phyloP scores from a whole-genome alignment of 1,284 basidiomycete genomes.

The Macrocystidia cucumis region DNA sequence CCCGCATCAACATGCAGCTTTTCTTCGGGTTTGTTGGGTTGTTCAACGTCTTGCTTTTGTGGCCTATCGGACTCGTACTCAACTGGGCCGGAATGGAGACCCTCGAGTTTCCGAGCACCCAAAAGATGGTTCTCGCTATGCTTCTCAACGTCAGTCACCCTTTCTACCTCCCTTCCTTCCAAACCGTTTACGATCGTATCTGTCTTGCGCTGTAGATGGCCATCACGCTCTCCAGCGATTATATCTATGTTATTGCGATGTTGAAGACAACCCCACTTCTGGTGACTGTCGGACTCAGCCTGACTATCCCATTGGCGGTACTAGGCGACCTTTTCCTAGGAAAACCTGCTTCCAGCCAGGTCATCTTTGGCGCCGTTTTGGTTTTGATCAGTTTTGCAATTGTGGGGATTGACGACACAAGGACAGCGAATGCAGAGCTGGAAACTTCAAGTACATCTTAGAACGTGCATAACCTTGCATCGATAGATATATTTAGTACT shows the following conservation, averaged over 20 bases:
- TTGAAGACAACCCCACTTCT: slow-evolving; percentile 93
- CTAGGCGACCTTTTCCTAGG: slow-evolving; percentile 70
- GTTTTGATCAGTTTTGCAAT: slow-evolving; percentile 63
- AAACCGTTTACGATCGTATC: slow-evolving; percentile 1
- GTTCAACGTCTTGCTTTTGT: slow-evolving; percentile 78
- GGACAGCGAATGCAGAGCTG: too few relatives aligned
- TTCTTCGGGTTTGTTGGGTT: slow-evolving; percentile 93
- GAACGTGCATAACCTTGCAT: too few relatives aligned
- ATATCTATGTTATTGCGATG: slow-evolving; percentile 88
- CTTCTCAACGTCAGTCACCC: slow-evolving; percentile 60
- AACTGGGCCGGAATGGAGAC: slow-evolving; percentile 72
- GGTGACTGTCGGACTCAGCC: slow-evolving; percentile 87
- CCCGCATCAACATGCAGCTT: slow-evolving; percentile 86
- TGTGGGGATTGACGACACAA: slow-evolving; percentile 55
- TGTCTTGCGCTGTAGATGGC: slow-evolving; percentile 59
- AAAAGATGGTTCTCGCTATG: slow-evolving; percentile 57
- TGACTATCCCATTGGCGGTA: slow-evolving; percentile 92
- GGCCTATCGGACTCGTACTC: slow-evolving; percentile 80
- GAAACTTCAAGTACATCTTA: too few relatives aligned
- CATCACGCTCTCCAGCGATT: slow-evolving; percentile 83
- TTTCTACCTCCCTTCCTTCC: slow-evolving; percentile 3
- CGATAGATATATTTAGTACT: too few relatives aligned
- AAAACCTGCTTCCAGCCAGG: slow-evolving; percentile 43
- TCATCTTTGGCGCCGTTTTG: slow-evolving; percentile 59
- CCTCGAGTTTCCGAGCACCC: slow-evolving; percentile 66